phyloP scores from a whole-genome alignment of 2,329 filamentous ascomycete genomes.

The Geosmithia morbida region DNA sequence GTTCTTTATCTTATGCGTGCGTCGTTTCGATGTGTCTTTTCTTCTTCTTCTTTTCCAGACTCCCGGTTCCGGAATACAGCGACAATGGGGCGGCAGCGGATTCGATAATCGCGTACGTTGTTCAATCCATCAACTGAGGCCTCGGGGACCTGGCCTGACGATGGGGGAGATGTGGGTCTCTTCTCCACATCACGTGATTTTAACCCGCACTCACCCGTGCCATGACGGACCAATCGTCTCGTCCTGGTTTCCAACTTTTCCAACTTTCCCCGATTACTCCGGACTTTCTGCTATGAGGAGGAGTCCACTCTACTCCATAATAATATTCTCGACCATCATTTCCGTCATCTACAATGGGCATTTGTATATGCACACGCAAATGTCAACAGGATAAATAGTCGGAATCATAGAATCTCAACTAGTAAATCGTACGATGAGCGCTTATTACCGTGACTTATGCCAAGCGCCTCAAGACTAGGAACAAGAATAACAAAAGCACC shows the following conservation, averaged over 20 bases:
- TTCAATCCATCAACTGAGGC: not conserved
- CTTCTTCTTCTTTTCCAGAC: not conserved
- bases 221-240: not conserved
- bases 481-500: too few species aligned
- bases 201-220: not conserved
- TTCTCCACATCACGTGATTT: not conserved
- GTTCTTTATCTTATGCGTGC: conserved; percentile 9
- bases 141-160: not conserved
- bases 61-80: too few species aligned
- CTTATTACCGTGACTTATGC: too few species aligned
- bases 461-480: too few species aligned
- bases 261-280: not conserved
- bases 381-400: too few species aligned
- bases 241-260: not conserved
- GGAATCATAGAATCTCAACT: too few species aligned
- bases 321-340: too few species aligned
- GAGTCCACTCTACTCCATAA: too few species aligned
- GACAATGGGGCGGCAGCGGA: not conserved
- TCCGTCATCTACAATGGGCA: too few species aligned
- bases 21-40: conserved; percentile 6
- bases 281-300: too few species aligned
- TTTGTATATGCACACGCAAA: too few species aligned
- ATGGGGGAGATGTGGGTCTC: not conserved
- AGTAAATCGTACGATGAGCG: too few species aligned
- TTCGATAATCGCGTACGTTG: not conserved